Base-by-base conservation (phyloP, 225 moss, liverwort and hornwort species). In the Climacium dendroides region DNA sequence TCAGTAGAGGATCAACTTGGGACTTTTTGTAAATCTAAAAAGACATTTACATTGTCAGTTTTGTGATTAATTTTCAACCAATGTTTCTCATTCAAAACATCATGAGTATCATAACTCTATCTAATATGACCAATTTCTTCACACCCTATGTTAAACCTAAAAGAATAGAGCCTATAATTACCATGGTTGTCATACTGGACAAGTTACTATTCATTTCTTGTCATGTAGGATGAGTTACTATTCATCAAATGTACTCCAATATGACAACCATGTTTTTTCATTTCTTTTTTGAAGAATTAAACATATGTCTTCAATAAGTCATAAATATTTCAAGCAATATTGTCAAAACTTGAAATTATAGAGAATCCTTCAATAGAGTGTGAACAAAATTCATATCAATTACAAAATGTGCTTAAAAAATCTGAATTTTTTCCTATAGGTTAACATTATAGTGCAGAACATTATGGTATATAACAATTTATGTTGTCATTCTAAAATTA, bases 371-470 rank as follows among this genome's bases (percentile, higher is more conserved):
- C 39, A 39, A 24, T 39, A 24, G 5, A 39, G 39, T 24, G 14
- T 66, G 6, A 39, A n/a, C n/a, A n/a, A n/a, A n/a, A n/a, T n/a
- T n/a, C n/a, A n/a, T n/a, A n/a, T n/a, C n/a, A n/a, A n/a, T 24
- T 8, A 39, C 14, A 39, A 24, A 39, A 39, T 39, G 10, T 69
- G 25, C 24, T 39, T 13, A 6, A 13, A n/a, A 24, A 39, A 69
- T 37, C 0, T 24, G 0, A 69, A 14, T 24, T 25, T 8, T 13
- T 69, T 0, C 8, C 25, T 1, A 25, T 39, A 39, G 8, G 4
- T 69, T 5, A 13, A 24, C 5, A 24, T 14, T 8, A 25, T 39
- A 69, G 14, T 24, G 1, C 4, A 69, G 1, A 69, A 24, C 1
- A 24, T 14, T 39, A 13, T 13, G 8, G 13, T 39, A 7, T 24